Evolutionary conservation across 2,329 filamentous ascomycete genomes (phyloP).

Genomic region (Zarea fungicola): DNA sequence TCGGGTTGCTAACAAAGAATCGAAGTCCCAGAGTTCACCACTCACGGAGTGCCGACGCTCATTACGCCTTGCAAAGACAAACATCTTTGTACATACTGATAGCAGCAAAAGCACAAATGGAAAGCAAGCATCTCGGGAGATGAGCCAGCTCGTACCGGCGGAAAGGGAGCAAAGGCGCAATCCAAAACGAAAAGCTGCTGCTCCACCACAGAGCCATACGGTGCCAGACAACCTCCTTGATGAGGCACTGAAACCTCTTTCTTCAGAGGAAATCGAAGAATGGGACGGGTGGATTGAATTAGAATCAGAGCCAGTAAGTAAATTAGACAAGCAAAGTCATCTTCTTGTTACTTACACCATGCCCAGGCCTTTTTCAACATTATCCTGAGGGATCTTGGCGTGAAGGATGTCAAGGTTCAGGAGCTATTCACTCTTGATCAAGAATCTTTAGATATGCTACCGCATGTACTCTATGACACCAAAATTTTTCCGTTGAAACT

Average conservation of each 20-base stretch:
- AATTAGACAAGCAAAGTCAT: conserved; percentile 23
- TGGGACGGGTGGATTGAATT: conserved; percentile 79
- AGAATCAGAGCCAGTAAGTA: conserved; percentile 81
- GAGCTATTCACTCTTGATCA: conserved; percentile 73
- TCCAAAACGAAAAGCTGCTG: conserved; percentile 41
- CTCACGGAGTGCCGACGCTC: not conserved
- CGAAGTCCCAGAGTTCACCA: not conserved
- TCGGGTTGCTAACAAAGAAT: not conserved
- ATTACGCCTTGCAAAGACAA: not conserved
- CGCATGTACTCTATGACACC: conserved; percentile 38
- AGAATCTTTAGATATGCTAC: conserved; percentile 55
- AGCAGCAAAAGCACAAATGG: not conserved
- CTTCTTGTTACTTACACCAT: conserved; percentile 14
- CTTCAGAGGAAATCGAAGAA: conserved; percentile 46
- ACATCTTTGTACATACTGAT: not conserved
- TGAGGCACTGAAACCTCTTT: conserved; percentile 43
- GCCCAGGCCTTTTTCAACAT: conserved; percentile 74
- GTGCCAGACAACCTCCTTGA: conserved; percentile 38
- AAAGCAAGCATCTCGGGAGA: not conserved
- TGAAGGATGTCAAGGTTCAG: conserved; percentile 65
- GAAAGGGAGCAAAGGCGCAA: conserved; percentile 28
- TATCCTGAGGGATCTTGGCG: conserved; percentile 74
- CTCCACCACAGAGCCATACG: conserved; percentile 23
- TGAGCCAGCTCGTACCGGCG: conserved; percentile 2
- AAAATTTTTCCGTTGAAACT: not conserved